These are phyloP conservation scores for Fusarium haematococcum DNA, from an alignment of 2,329 filamentous ascomycete genomes.

Conservation along the genomic window DNA sequence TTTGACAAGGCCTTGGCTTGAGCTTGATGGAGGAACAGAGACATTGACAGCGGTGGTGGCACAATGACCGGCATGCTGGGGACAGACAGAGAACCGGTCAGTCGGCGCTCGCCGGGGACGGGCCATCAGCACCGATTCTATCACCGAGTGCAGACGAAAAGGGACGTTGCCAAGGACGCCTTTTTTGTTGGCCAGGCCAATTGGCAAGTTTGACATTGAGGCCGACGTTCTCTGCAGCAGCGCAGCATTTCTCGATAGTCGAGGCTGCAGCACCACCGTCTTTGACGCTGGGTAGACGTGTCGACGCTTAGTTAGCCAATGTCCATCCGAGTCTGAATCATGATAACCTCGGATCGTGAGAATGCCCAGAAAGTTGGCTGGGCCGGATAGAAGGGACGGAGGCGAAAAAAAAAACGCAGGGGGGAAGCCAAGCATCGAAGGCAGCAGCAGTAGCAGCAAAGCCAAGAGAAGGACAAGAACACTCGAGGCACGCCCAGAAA, in stretches of 20 bases:
- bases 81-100: background rate
- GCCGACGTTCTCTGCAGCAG: background rate
- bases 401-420: background rate
- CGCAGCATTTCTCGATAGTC: background rate
- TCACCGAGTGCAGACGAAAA: background rate
- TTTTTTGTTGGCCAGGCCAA: background rate
- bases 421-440: constrained; percentile 11
- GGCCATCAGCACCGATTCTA: background rate
- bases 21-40: background rate
- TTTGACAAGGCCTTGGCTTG: constrained; percentile 38
- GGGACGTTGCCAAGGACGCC: constrained; percentile 6
- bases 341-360: constrained; percentile 29
- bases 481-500: constrained; percentile 20
- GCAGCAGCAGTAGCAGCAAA: constrained; percentile 9
- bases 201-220: background rate
- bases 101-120: constrained; percentile 8
- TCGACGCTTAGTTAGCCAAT: background rate
- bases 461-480: constrained; percentile 25
- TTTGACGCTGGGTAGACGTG: background rate
- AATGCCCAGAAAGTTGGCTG: background rate
- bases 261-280: background rate
- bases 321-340: background rate
- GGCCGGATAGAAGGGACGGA: constrained; percentile 26
- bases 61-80: background rate
- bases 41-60: background rate